phyloP scores from a whole-genome alignment of 306 rosid species.

The Nissolia schottii region DNA sequence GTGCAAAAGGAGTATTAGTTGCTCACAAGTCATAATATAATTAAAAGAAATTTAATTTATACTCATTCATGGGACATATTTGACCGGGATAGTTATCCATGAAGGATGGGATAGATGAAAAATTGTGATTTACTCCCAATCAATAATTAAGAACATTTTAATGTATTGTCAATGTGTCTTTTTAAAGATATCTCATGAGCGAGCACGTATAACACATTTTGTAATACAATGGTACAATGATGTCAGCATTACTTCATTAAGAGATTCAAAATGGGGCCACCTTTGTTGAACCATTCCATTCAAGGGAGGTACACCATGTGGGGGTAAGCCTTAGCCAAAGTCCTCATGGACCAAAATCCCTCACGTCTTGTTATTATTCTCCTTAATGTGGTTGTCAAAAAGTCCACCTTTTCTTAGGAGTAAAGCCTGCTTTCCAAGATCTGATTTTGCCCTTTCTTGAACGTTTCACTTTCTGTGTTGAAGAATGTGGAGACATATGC shows the following conservation, averaged over 20 bases:
- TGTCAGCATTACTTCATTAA: slow-evolving; percentile 29
- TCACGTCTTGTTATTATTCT: slow-evolving; percentile 13
- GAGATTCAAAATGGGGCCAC: slow-evolving; percentile 19
- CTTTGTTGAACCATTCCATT: slow-evolving; percentile 33
- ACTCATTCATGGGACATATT: too few relatives aligned
- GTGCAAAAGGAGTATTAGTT: slow-evolving; percentile 10
- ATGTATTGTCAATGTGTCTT: too few relatives aligned
- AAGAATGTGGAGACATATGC: slow-evolving; percentile 16
- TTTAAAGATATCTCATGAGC: too few relatives aligned
- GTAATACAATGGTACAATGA: too few relatives aligned
- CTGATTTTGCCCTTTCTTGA: slow-evolving; percentile 18
- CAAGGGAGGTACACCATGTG: slow-evolving; percentile 22
- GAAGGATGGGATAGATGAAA: too few relatives aligned
- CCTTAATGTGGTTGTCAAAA: not conserved
- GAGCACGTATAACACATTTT: too few relatives aligned
- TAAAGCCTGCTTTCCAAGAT: slow-evolving; percentile 7
- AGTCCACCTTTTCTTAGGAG: slow-evolving; percentile 13
- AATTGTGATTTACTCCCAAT: too few relatives aligned
- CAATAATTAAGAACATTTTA: too few relatives aligned
- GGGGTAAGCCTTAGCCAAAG: not conserved
- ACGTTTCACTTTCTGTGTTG: slow-evolving; percentile 3
- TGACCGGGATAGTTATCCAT: too few relatives aligned
- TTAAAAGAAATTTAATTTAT: too few relatives aligned
- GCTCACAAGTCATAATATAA: not conserved
- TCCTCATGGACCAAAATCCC: not conserved